These are phyloP conservation scores for Epichloe aotearoae DNA, from an alignment of 2,329 filamentous ascomycete genomes.

Conservation along the genomic window DNA sequence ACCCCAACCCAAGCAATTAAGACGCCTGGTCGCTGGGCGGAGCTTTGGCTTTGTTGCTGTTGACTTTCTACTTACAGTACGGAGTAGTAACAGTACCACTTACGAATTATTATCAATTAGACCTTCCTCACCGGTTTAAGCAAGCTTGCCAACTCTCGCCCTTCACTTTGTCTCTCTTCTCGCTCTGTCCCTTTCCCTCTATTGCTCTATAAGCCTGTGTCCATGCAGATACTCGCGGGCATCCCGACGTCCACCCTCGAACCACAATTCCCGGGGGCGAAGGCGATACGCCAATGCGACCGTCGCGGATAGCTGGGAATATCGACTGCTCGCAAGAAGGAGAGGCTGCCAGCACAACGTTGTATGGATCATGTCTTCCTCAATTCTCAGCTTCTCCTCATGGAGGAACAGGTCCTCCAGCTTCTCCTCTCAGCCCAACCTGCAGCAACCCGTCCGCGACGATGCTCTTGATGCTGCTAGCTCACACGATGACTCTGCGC, in stretches of 20 bases:
- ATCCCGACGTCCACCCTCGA: not conserved
- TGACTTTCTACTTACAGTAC: not conserved
- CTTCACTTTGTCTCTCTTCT: not conserved
- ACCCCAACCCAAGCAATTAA: no score
- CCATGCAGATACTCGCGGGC: not conserved
- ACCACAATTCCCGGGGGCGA: not conserved
- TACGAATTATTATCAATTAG: not conserved
- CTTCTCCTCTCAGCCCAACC: slow-evolving; percentile 20
- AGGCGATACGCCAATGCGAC: slow-evolving; percentile 8
- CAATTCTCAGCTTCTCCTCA: slow-evolving; percentile 32
- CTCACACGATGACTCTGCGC: slow-evolving; percentile 9
- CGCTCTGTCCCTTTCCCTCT: not conserved
- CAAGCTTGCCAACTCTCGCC: not conserved
- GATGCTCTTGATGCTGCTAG: slow-evolving; percentile 15
- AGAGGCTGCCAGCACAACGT: not conserved
- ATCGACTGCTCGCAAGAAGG: slow-evolving; percentile 5
- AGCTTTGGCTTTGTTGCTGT: not conserved
- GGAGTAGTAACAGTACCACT: not conserved
- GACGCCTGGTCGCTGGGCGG: no score
- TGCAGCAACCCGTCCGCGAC: slow-evolving; percentile 12
- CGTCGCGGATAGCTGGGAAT: slow-evolving; percentile 8
- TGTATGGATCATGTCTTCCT: slow-evolving; percentile 29
- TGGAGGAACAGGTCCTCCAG: slow-evolving; percentile 32
- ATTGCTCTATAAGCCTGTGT: not conserved
- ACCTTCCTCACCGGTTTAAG: not conserved